phyloP scores from a whole-genome alignment of 805 yeast species.

The Myxozyma vanderwaltii region DNA sequence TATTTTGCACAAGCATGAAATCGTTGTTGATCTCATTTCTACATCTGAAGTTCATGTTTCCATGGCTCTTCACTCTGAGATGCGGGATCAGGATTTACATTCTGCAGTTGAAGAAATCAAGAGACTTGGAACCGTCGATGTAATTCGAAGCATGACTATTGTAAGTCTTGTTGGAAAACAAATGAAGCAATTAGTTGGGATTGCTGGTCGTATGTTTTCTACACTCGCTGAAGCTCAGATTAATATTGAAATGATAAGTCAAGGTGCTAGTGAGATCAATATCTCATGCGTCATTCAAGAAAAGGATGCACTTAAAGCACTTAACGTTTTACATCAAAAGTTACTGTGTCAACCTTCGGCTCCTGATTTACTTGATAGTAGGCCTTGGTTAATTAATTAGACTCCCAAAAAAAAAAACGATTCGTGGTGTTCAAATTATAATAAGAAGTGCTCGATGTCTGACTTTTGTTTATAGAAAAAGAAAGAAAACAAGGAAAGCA shows the following conservation, averaged over 20 bases:
- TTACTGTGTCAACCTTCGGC: constrained; percentile 47
- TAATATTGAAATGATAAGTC: constrained; percentile 96
- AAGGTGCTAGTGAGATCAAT: constrained; percentile 97
- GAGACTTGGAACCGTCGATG: constrained; percentile 84
- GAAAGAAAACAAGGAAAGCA: too few species aligned
- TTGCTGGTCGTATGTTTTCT: constrained; percentile 95
- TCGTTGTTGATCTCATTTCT: constrained; percentile 93
- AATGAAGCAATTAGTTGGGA: constrained; percentile 95
- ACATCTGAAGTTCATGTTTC: constrained; percentile 98
- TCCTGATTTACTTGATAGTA: constrained; percentile 25
- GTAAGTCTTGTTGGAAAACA: constrained; percentile 94
- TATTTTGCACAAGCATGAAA: constrained; percentile 75
- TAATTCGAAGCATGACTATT: constrained; percentile 83
- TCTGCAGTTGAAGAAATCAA: constrained; percentile 77
- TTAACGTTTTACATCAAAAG: constrained; percentile 79
- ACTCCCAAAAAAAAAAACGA: too few species aligned
- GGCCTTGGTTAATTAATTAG: constrained; percentile 28
- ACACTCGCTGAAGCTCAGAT: constrained; percentile 88
- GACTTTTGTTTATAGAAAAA: background rate
- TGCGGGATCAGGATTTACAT: constrained; percentile 55
- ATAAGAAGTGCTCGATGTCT: too few species aligned
- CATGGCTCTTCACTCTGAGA: constrained; percentile 83
- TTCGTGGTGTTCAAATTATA: too few species aligned
- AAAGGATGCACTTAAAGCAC: constrained; percentile 78
- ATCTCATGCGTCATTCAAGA: constrained; percentile 93